These are phyloP conservation scores for Aureobasidium sp. DNA, from an alignment of 2,329 filamentous ascomycete genomes.

Conservation along the genomic window DNA sequence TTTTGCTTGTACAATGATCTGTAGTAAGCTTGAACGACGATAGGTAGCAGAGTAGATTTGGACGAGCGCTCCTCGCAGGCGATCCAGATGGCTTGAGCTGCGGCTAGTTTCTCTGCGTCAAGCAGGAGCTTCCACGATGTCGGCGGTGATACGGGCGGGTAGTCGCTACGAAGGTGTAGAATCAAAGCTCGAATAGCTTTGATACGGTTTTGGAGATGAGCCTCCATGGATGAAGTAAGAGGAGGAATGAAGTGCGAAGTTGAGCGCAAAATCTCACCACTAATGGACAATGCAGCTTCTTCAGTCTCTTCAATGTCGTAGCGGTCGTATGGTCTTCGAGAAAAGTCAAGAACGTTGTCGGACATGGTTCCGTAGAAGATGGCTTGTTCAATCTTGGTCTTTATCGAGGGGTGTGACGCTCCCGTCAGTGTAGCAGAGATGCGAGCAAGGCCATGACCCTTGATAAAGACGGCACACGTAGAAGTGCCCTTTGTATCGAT, in stretches of 20 bases:
- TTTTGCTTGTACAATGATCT: not conserved
- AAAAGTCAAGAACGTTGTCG: conserved; percentile 82
- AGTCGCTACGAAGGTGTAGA: conserved; percentile 58
- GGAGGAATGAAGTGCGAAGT: conserved; percentile 65
- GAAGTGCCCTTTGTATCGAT: conserved; percentile 28
- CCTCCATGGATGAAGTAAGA: conserved; percentile 63
- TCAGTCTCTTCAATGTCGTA: conserved; percentile 66
- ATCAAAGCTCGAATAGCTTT: conserved; percentile 69
- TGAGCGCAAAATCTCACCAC: conserved; percentile 72
- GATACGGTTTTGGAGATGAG: conserved; percentile 66
- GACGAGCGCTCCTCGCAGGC: conserved; percentile 55
- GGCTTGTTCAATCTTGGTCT: conserved; percentile 86
- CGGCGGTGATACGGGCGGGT: conserved; percentile 53
- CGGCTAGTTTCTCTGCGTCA: conserved; percentile 83
- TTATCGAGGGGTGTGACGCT: conserved; percentile 64
- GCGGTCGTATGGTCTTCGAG: conserved; percentile 42
- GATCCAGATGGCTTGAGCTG: conserved; percentile 72
- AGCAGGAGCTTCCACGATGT: conserved; percentile 76
- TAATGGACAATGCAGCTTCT: conserved; percentile 68
- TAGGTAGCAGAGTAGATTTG: conserved; percentile 8
- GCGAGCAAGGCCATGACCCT: conserved; percentile 50
- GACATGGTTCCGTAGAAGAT: conserved; percentile 81
- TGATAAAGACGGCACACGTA: conserved; percentile 46
- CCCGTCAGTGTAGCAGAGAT: conserved; percentile 48
- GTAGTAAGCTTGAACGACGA: conserved; percentile 6